Base-by-base conservation (phyloP, 2,329 filamentous ascomycete genomes). In the Pyricularia sp. region DNA sequence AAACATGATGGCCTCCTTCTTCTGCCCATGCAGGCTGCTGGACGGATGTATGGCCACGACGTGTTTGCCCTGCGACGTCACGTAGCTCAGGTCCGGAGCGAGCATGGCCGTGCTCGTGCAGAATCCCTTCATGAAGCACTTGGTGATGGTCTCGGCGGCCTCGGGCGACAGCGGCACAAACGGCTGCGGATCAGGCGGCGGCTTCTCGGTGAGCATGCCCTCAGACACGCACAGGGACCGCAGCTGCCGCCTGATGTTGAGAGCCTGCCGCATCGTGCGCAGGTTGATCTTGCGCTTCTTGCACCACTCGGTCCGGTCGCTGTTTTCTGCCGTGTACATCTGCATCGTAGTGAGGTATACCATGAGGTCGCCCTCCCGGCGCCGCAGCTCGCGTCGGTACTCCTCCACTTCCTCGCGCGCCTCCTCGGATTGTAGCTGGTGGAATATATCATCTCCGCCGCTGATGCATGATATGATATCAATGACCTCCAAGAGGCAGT, bases 401-500 rank as follows among this genome's bases (percentile, higher is more conserved):
- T 81, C 81, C 69, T 86, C 84, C 0, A 84, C 81, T 25, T 85
- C 81, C 68, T 88, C 86, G 26, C 79, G 79, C 2, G 79, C 82
- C 70, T 89, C 85, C 71, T 88, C 86, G 0, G 84, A 85, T 65
- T 86, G 84, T 0, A 88, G 77, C 64, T 87, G 85, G 12, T 86
- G 77, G 73, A 89, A 90, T 12, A 90, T 85, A 70, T 88, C 87
- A 66, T 88, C 86, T 61, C 88, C 88, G 0, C 86, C 82, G 0
- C 87, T 89, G 26, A 90, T 82, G 70, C 86, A 88, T 0, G 88
- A 82, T 50, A 90, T 91, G 69, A 97, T 90, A 74, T 98, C 95
- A 71, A 99, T 94, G 4, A 88, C 89, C 72, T 97, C 93, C 0
- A 90, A 78, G 1, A 97, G 80, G 73, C 93, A 96, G 73, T 92